Evolutionary conservation across 2,329 filamentous ascomycete species (phyloP).

Genomic region (Alternaria infectoria): DNA sequence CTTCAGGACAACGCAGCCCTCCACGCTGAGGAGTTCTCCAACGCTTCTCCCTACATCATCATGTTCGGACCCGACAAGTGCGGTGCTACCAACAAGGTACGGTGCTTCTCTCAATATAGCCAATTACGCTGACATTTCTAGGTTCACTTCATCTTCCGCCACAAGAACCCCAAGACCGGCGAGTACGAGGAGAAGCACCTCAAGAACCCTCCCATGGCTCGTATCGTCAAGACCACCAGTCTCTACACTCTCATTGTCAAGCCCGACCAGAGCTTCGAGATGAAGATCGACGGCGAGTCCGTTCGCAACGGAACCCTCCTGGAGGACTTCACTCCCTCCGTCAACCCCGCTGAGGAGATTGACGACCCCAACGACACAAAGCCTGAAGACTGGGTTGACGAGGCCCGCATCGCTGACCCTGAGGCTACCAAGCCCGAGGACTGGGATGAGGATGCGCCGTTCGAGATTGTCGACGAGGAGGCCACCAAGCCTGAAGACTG

Average conservation of each 20-base stretch:
- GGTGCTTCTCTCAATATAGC: constrained; percentile 9
- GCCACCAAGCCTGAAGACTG: constrained; percentile 93
- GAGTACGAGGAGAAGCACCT: constrained; percentile 99
- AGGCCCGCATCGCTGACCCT: constrained; percentile 87
- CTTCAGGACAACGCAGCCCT: constrained; percentile 97
- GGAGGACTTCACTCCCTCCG: constrained; percentile 89
- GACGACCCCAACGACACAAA: constrained; percentile 93
- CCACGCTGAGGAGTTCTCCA: constrained; percentile 96
- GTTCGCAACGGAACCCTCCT: constrained; percentile 89
- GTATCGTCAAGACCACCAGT: constrained; percentile 88
- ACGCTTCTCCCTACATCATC: constrained; percentile 96
- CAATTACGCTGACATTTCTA: constrained; percentile 38
- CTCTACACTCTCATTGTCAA: constrained; percentile 97
- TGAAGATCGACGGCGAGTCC: constrained; percentile 88
- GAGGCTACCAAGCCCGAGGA: constrained; percentile 96
- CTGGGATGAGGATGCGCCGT: constrained; percentile 98
- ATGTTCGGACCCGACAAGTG: constrained; percentile 99
- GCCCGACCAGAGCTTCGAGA: constrained; percentile 93
- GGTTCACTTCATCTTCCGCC: constrained; percentile 96
- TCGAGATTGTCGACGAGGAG: constrained; percentile 92
- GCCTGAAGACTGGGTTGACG: constrained; percentile 95
- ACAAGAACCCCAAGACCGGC: constrained; percentile 99
- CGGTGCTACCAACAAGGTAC: constrained; percentile 96
- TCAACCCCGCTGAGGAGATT: constrained; percentile 95
- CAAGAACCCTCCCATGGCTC: constrained; percentile 79